Evolutionary conservation across 768 basidiomycete species (phyloP), one percentile per base, ranked within the genome.

Genomic region (Lactarius indigo): DNA sequence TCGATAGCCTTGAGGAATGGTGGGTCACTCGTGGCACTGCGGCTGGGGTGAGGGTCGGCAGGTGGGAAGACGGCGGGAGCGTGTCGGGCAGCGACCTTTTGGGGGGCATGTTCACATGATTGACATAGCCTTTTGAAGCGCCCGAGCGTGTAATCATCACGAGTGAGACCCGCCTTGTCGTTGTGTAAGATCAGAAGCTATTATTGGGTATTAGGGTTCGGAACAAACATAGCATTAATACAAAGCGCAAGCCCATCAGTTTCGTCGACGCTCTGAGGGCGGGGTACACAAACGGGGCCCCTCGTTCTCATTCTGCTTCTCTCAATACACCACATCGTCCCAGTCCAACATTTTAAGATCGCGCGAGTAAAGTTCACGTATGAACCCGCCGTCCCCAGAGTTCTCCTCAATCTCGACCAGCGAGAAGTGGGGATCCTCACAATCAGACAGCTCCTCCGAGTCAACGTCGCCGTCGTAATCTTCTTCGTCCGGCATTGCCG

Each of bases 31-130:
- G 33, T 3, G 39, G 30, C 15, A 31, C 28, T 1, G 62, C n/a
- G 5, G 62, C 18, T 15, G 30, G 66, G 15, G 62, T 67, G 2
- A 63, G 58, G 62, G 47, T 67, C 8, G 66, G 66, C n/a, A 50
- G 62, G 52, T 67, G 66, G 66, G 66, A 67, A 8, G 62, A 67
- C 1, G 66, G 58, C 31, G n/a, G 47, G 52, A 67, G 61, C 23
- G 62, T 67, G 57, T 67, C 66, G 18, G 66, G 66, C 5, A 9
- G 58, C 20, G 66, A 67, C 12, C 39, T 67, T 12, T 39, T 68
- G 30, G 33, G 58, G 20, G 66, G 62, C 8, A 55, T 68, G 33
- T 64, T 68, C 57, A 68, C 63, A 52, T 68, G 66, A 68, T 26
- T 23, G 26, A 12, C 33, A 3, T 18, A 3, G 30, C 30, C 1